Percentiles rank a stretch among this genome's conserved stretches.
Evolutionary conservation across 1,284 basidiomycete species (phyloP).

Genomic region (Ganoderma sinense): DNA sequence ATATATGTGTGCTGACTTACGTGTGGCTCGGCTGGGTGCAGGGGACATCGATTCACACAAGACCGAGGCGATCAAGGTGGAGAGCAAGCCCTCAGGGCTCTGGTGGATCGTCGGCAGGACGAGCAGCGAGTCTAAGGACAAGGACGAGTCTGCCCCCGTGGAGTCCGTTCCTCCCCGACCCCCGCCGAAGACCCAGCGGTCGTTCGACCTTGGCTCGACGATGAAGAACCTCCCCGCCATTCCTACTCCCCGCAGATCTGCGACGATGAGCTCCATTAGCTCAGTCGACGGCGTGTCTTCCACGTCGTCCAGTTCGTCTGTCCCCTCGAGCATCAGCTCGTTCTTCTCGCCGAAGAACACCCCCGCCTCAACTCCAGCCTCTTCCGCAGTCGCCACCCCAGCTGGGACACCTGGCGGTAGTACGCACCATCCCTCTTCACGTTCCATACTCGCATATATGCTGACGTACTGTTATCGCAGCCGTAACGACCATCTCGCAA

Average conservation of each 20-base stretch:
- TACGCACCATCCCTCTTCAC: slow-evolving; percentile 27
- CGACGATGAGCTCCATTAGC: slow-evolving; percentile 38
- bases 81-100: slow-evolving; percentile 58
- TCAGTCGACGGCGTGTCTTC: slow-evolving; percentile 38
- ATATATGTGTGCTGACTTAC: slow-evolving; percentile 7
- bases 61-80: slow-evolving; percentile 68
- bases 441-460: not conserved
- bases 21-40: slow-evolving; percentile 36
- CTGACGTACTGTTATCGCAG: slow-evolving; percentile 33
- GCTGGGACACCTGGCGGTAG: slow-evolving; percentile 39
- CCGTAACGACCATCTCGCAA: slow-evolving; percentile 60
- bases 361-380: slow-evolving; percentile 24
- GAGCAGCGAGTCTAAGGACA: slow-evolving; percentile 38
- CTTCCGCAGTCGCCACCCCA: slow-evolving; percentile 32
- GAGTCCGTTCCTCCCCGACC: slow-evolving; percentile 25
- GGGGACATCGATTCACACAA: slow-evolving; percentile 65
- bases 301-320: slow-evolving; percentile 23
- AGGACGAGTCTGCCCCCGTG: slow-evolving; percentile 34
- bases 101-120: slow-evolving; percentile 68
- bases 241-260: slow-evolving; percentile 33
- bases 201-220: slow-evolving; percentile 36
- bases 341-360: slow-evolving; percentile 29
- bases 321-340: slow-evolving; percentile 24
- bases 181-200: slow-evolving; percentile 33
- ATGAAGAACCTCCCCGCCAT: slow-evolving; percentile 36